Percentiles rank a stretch among this genome's conserved stretches.
phyloP scores from a whole-genome alignment of 768 basidiomycete genomes.

The Termitomyces sp. region DNA sequence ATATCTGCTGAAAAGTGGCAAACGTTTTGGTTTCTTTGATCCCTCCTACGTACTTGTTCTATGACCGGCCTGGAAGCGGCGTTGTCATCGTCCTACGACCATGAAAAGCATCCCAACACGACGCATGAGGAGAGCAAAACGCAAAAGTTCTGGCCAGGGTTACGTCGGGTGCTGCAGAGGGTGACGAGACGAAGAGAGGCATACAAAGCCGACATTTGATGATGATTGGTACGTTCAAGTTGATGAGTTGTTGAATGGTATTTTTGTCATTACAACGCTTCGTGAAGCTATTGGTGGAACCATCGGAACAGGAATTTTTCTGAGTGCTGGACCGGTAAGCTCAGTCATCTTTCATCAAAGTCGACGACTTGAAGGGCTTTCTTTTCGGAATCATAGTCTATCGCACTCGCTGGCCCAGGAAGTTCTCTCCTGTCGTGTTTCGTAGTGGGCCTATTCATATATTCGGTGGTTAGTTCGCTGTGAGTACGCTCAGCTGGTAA shows the following conservation, averaged over 20 bases:
- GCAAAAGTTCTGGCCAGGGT: not conserved
- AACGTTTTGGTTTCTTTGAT: too few relatives aligned
- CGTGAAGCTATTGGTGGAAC: slow-evolving; percentile 50
- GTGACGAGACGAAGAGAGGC: slow-evolving; percentile 22
- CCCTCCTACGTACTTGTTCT: too few relatives aligned
- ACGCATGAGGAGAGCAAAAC: not conserved
- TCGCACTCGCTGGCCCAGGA: slow-evolving; percentile 55
- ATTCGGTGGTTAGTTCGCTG: slow-evolving; percentile 58
- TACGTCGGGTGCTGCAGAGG: slow-evolving; percentile 11
- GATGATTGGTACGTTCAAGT: slow-evolving; percentile 31
- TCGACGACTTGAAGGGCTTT: not conserved
- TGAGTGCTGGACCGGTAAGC: slow-evolving; percentile 53
- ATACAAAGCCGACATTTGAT: slow-evolving; percentile 28
- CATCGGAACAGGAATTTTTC: slow-evolving; percentile 58
- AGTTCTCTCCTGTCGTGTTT: slow-evolving; percentile 60
- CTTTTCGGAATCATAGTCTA: slow-evolving; percentile 35
- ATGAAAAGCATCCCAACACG: not conserved
- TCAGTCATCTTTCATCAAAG: not conserved
- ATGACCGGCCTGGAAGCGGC: not conserved
- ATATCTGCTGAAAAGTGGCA: too few relatives aligned
- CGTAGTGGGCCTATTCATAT: slow-evolving; percentile 56
- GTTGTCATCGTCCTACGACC: not conserved
- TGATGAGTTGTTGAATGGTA: too few relatives aligned
- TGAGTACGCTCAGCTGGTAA: too few relatives aligned
- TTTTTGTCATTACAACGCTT: not conserved